Evolutionary conservation across 1,284 basidiomycete species (phyloP).

Genomic region (Wallemia ichthyophaga): DNA sequence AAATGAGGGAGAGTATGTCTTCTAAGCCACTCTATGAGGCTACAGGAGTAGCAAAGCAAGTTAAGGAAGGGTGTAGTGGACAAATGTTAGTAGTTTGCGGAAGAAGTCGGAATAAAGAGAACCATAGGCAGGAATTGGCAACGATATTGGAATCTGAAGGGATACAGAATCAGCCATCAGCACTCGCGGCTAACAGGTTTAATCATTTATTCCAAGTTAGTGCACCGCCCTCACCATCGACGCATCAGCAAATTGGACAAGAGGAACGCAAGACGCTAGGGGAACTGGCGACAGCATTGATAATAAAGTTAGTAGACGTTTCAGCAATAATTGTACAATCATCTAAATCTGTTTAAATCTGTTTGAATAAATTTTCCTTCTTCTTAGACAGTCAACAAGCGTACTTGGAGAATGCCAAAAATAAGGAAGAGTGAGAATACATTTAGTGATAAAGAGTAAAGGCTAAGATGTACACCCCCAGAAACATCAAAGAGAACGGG

Average conservation of each 20-base stretch:
- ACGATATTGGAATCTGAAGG: background rate
- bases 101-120: background rate
- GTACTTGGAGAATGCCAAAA: background rate
- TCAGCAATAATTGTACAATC: background rate
- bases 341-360: background rate
- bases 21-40: background rate
- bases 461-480: no score
- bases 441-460: no score
- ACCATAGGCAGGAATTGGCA: background rate
- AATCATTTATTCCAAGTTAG: background rate
- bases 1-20: background rate
- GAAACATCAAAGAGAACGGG: constrained; percentile 56
- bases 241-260: background rate
- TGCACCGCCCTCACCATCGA: background rate
- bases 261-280: background rate
- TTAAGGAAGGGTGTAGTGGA: constrained; percentile 4
- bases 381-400: background rate
- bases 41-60: constrained; percentile 5
- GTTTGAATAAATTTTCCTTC: background rate
- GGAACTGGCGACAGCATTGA: background rate
- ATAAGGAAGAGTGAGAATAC: background rate
- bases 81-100: background rate
- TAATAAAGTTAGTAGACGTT: background rate
- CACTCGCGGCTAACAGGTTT: background rate
- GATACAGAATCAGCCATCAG: background rate